Evolutionary conservation across 2,329 filamentous ascomycete genomes (phyloP).

Genomic region (Aspergillus oerlinghausenensis): DNA sequence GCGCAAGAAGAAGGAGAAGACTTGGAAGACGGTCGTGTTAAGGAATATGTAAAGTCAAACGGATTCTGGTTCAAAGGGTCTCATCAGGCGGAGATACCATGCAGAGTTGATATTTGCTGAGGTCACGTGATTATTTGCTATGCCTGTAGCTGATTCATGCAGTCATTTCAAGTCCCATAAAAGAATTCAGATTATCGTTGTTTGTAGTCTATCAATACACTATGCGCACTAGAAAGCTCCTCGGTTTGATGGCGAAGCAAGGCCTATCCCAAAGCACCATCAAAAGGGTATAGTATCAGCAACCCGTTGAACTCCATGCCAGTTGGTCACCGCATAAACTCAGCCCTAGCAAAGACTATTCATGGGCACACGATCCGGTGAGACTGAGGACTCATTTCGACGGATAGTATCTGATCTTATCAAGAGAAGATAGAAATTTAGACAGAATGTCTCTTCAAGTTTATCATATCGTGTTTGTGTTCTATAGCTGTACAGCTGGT

Average conservation of each 20-base stretch:
- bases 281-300: conserved; percentile 22
- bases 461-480: background rate
- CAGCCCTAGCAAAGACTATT: conserved; percentile 17
- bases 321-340: conserved; percentile 15
- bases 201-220: background rate
- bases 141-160: background rate
- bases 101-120: background rate
- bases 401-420: conserved; percentile 15
- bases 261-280: background rate
- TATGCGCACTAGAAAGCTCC: background rate
- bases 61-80: background rate
- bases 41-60: background rate
- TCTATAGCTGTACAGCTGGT: background rate
- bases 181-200: background rate
- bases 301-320: conserved; percentile 20
- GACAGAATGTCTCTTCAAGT: background rate
- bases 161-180: background rate
- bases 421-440: background rate
- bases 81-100: background rate
- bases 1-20: background rate
- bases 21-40: background rate
- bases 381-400: conserved; percentile 13
- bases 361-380: conserved; percentile 22
- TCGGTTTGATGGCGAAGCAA: background rate
- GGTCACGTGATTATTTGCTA: conserved; percentile 3